Base-by-base conservation (phyloP, 495 filamentous ascomycete species). In the Collariella sp. region DNA sequence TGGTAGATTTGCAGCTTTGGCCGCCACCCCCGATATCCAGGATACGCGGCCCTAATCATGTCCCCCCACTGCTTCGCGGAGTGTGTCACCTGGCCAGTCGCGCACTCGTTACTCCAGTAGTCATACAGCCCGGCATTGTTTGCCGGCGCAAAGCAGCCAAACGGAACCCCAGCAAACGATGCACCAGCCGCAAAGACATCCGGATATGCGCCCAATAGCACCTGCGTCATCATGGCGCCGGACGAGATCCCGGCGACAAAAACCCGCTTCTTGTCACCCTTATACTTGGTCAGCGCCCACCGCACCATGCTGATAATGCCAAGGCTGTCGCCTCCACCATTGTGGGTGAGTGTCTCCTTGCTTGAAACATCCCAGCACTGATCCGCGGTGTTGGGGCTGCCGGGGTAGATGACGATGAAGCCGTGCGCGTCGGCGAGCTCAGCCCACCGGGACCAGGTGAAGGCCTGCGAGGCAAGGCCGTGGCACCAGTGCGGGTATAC, bases 261-360 rank as follows among this genome's bases (percentile, higher is more conserved):
- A 35, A 79, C 72, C 49, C 72, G 72, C 50, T 56, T 63, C 13
- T 67, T 44, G 57, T 84, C 77, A 13, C 70, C 79, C 2, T 61
- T 59, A 64, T 81, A 81, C 18, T 71, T 74, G 1, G 64, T 46
- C 13, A 78, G 66, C 1, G 79, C 67, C 55, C 78, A 81, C 18
- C 58, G 70, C 29, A 83, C 81, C 80, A 83, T 83, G 64, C 77
- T 81, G 38, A 68, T 71, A 44, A 84, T 81, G 18, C 76, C 72
- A 50, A 78, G 70, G 61, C 74, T 77, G 66, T 84, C 75, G 20
- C 79, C 76, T 7, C 78, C 77, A 3, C 79, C 80, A 55, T 79
- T 62, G 60, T 80, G 78, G 15, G 69, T 78, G 1, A 84, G 67
- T 6, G 77, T 68, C 54, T 63, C 56, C 13, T 58, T 60, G 18